phyloP scores from a whole-genome alignment of 2,329 filamentous ascomycete genomes.

The Ascochyta clinopodiicola region DNA sequence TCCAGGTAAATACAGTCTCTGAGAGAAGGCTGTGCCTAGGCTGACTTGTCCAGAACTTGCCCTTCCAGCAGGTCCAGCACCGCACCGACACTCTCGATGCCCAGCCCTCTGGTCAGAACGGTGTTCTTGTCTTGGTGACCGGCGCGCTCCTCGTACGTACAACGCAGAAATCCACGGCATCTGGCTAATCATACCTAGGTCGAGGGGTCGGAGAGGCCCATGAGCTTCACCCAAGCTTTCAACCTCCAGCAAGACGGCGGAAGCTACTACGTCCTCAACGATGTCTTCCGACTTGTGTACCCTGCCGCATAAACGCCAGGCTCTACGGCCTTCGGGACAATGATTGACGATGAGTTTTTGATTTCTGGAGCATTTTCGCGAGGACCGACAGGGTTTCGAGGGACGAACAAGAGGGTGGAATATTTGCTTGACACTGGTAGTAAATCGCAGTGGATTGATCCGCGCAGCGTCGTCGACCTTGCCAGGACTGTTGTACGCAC shows the following conservation, averaged over 20 bases:
- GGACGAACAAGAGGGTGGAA: conserved; percentile 10
- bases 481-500: background rate
- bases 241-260: conserved; percentile 77
- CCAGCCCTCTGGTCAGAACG: conserved; percentile 73
- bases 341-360: conserved; percentile 16
- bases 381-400: conserved; percentile 11
- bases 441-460: conserved; percentile 2
- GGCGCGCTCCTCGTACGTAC: conserved; percentile 78
- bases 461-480: conserved; percentile 5
- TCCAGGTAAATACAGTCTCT: conserved; percentile 65
- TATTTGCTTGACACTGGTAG: conserved; percentile 11
- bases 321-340: conserved; percentile 9
- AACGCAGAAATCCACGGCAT: background rate
- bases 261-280: conserved; percentile 85
- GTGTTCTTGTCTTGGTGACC: conserved; percentile 86
- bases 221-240: conserved; percentile 92
- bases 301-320: conserved; percentile 45
- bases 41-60: conserved; percentile 65
- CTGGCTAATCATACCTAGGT: conserved; percentile 58
- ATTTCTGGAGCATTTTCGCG: conserved; percentile 25
- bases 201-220: conserved; percentile 82
- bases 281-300: conserved; percentile 91
- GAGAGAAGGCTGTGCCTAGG: background rate
- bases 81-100: conserved; percentile 78
- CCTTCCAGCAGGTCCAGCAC: conserved; percentile 83